Evolutionary conservation across 208 protist species (phyloP), one percentile per base, ranked within the genome.

Genomic region (Herpetomonas samuelpessoai): DNA sequence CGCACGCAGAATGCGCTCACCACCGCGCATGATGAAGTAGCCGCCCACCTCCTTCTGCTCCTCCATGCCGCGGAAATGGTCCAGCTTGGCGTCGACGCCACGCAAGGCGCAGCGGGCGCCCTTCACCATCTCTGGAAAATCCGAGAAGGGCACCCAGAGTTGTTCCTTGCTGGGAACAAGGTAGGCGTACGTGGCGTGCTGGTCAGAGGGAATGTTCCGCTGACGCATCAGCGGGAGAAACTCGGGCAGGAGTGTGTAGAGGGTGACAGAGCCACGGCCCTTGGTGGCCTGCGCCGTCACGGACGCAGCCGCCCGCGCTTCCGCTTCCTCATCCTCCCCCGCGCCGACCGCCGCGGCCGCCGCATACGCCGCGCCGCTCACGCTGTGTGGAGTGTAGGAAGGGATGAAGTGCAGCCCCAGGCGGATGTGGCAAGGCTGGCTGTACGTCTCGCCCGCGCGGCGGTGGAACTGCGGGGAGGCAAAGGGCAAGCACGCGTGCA

Each of bases 11-110:
- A 99, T 90, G 41, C 97, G 98, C 79, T 99, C 99, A 21, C 95
- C 86, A 38, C 99, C 99, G 58, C 98, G 97, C 66, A 98, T 85
- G 58, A 99, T 91, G 71, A 99, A 99, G 89, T 99, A 99, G 19
- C 98, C 98, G 47, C 98, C 99, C n/a, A 97, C 49, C 79, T 99
- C 98, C 67, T 96, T 83, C 49, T 86, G 76, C 68, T 99, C 96
- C 80, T 99, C 97, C 27, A 91, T 31, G 2, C 82, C 90, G 41
- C 84, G 71, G 65, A 83, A 79, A 64, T 91, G 69, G 65, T 96
- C 90, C 46, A 79, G 55, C 29, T 72, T 67, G 38, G 74, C 39
- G 61, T 95, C 59, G 10, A 86, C 75, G 35, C 66, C 74, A 56
- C 86, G 86, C 53, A 96, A 65, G 18, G 80, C 82, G 65, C 90